A percentile compares a stretch with the other conserved stretches of the same genome.
Conservation (phyloP, 352 stramenopile genomes). For the Phytophthora kernoviae region DNA sequence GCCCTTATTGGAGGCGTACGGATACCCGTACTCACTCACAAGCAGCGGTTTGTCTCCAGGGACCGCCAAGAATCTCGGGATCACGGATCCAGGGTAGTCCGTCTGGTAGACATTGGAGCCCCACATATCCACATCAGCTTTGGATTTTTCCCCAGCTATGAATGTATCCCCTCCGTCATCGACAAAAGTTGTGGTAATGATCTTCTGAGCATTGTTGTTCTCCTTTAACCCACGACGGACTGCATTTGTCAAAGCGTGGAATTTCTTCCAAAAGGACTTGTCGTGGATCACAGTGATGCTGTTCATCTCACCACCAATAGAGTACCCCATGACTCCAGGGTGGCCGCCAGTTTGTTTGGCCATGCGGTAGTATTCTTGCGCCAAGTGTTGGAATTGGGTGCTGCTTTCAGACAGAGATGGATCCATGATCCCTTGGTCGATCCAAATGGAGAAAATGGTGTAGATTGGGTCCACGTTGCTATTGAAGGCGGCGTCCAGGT, state of each 20-base stretch:
- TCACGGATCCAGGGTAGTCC: constrained; percentile 57
- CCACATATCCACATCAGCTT: constrained; percentile 72
- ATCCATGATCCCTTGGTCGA: constrained; percentile 64
- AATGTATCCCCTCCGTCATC: constrained; percentile 65
- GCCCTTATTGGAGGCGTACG: constrained; percentile 54
- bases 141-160: constrained; percentile 40
- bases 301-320: constrained; percentile 80
- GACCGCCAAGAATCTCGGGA: constrained; percentile 54
- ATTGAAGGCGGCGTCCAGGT: constrained; percentile 71
- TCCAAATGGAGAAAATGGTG: constrained; percentile 80
- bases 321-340: constrained; percentile 71
- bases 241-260: constrained; percentile 48
- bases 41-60: constrained; percentile 52
- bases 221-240: constrained; percentile 56
- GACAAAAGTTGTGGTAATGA: constrained; percentile 84
- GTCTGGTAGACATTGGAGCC: constrained; percentile 77
- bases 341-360: constrained; percentile 53
- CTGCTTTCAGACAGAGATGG: constrained; percentile 27
- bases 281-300: constrained; percentile 60
- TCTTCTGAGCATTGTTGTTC: constrained; percentile 54
- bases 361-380: constrained; percentile 69
- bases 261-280: constrained; percentile 68
- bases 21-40: constrained; percentile 68
- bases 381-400: constrained; percentile 47
- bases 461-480: constrained; percentile 56